Base-by-base conservation (phyloP, 768 basidiomycete genomes). In the Auriscalpium vulgare region DNA sequence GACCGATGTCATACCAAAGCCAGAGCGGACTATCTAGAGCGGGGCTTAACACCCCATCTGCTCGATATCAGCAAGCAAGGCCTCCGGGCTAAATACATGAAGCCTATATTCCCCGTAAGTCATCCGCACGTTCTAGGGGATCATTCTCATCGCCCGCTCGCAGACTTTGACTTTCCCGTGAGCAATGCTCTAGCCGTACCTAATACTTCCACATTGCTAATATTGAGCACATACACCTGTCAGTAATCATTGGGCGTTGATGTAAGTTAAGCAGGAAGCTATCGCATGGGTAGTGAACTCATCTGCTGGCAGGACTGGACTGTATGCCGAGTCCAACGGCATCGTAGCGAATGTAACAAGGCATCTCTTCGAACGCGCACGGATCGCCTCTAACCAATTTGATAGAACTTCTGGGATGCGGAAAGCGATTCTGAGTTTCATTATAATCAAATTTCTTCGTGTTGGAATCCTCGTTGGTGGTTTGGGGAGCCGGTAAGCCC, bases 131-230 rank as follows among this genome's bases (percentile, higher is more conserved):
- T 47, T 44, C 37, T 17, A 44, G 19, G 29, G 2, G 29, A 53
- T 2, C 17, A 35, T n/a, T 16, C 57, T 66, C 10, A 62, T 13
- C 48, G 34, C 47, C 35, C 37, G 51, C 44, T 9, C 37, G 54
- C 58, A 91, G 89, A 90, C 91, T 1, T 68, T 93, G 62, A 95
- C 93, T 2, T 95, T 95, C 64, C 94, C 93, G 83, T 91, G 66
- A 77, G 88, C 29, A 29, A 5, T 29, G 29, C 29, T 29, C 1
- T 29, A 4, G 29, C 29, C 29, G 29, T 4, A 29, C 29, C 29
- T 29, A 5, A 29, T 29, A 29, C 4, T 29, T 29, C 4, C 29
- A 4, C 29, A 29, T 29, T 4, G 29, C 29, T 29, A 29, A 29
- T 7, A 29, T 29, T 29, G 29, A 29, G 29, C 29, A 29, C 29